Percentiles rank a stretch among this genome's conserved stretches.
These are phyloP conservation scores for Paraleonurus japonicus DNA, from an alignment of 257 asterid species.

Conservation along the genomic window DNA sequence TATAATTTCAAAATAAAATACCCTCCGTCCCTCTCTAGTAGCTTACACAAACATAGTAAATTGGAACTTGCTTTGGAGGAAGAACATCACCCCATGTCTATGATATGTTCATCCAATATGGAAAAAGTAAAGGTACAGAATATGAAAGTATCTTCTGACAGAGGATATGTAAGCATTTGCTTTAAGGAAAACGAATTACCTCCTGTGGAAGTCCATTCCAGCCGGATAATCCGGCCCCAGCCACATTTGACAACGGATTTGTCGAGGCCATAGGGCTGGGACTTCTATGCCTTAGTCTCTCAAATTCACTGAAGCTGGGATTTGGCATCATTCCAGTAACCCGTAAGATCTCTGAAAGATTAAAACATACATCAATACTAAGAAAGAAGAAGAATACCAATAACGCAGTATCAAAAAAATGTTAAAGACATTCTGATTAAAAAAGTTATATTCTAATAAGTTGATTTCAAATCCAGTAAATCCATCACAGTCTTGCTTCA, in stretches of 20 bases:
- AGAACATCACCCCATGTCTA: not conserved
- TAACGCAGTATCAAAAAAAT: not conserved
- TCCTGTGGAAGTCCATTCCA: conserved; percentile 89
- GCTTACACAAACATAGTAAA: not conserved
- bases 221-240: conserved; percentile 61
- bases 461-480: not conserved
- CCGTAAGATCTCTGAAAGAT: conserved; percentile 61
- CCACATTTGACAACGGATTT: conserved; percentile 62
- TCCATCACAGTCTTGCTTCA: not conserved
- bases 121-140: not conserved
- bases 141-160: not conserved
- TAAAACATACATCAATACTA: conserved; percentile 41
- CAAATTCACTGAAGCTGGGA: conserved; percentile 77
- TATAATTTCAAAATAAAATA: not conserved
- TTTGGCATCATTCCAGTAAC: conserved; percentile 79
- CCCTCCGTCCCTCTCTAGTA: not conserved
- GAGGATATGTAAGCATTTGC: not conserved
- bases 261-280: conserved; percentile 98
- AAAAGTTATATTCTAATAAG: not conserved
- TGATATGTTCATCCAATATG: not conserved
- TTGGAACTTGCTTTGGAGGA: not conserved
- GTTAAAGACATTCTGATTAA: not conserved
- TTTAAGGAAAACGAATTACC: conserved; percentile 33
- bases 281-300: conserved; percentile 84
- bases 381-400: not conserved